Base-by-base conservation (phyloP, 192 early-diverging fungal genomes). In the Chytriomyces confervae region DNA sequence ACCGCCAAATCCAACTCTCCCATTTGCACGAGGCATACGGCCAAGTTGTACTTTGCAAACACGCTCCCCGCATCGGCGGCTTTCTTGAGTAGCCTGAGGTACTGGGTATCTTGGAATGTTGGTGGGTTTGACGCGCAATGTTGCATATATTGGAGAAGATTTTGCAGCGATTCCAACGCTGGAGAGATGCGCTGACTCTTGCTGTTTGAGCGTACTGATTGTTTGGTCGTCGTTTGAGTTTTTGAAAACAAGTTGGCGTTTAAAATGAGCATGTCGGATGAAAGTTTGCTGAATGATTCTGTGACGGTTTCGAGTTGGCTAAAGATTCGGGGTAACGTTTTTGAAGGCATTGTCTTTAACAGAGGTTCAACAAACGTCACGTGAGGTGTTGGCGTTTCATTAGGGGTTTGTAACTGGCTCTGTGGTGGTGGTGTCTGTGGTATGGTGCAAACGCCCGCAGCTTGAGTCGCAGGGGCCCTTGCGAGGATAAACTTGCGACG, bases 41-140 rank as follows among this genome's bases (percentile, higher is more conserved):
- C 72, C 50, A 74, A 61, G 45, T 74, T 74, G 61, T 74, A 74
- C 61, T 74, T 74, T 10, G 72, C 72, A 9, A 74, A 61, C 29
- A 74, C n/a, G 46, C 72, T 74, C 7, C 72, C 72, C 16, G n/a
- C 24, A n/a, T 27, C 13, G 18, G 60, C 29, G 2, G 72, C 72
- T 16, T 18, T 10, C 62, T 74, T 45, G 3, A 74, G 27, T 49
- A 74, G 43, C n/a, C 61, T 57, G 24, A 62, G 16, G 46, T 74
- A 74, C 11, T 45, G 10, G 10, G n/a, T 46, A 36, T 74, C 72
- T 1, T 61, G 10, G 7, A 20, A 44, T 53, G 50, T 69, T 48
- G 11, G 6, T 45, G 24, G 16, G 5, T 36, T 10, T 49, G 46
- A 18, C 49, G 18, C 27, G 36, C 36, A 36, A 36, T 36, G 36